phyloP scores from a whole-genome alignment of 768 basidiomycete genomes.

The Pluteus cervinus region DNA sequence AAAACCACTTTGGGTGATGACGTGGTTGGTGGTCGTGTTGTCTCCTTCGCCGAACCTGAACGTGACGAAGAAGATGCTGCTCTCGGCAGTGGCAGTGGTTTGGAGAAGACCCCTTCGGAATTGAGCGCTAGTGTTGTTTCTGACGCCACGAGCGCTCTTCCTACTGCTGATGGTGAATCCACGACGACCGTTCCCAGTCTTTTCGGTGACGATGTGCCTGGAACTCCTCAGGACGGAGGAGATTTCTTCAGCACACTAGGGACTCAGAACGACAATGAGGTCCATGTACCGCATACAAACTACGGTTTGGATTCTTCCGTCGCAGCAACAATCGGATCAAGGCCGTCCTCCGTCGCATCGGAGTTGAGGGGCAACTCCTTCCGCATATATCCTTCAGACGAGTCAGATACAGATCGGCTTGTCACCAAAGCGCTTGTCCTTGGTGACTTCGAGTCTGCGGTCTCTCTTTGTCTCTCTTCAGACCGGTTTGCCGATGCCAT shows the following conservation, averaged over 20 bases:
- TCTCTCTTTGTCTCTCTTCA: constrained; percentile 82
- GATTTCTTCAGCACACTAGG: constrained; percentile 90
- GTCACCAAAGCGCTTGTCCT: constrained; percentile 91
- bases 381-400: constrained; percentile 83
- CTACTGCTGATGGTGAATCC: constrained; percentile 63
- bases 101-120: constrained; percentile 72
- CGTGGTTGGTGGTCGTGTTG: constrained; percentile 48
- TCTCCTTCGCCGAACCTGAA: constrained; percentile 81
- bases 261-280: constrained; percentile 34
- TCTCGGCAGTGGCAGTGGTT: constrained; percentile 22
- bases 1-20: constrained; percentile 32
- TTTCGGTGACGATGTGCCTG: constrained; percentile 76
- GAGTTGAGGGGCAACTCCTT: constrained; percentile 82
- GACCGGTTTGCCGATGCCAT: constrained; percentile 94
- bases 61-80: constrained; percentile 36
- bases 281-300: constrained; percentile 67
- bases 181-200: constrained; percentile 84
- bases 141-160: constrained; percentile 50
- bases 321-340: constrained; percentile 91
- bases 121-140: constrained; percentile 59
- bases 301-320: constrained; percentile 84
- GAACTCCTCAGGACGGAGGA: constrained; percentile 59
- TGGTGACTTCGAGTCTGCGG: constrained; percentile 93
- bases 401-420: constrained; percentile 81
- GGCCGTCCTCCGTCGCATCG: constrained; percentile 75